Evolutionary conservation across 2,329 filamentous ascomycete species (phyloP).

Genomic region (Exophiala bonariae): DNA sequence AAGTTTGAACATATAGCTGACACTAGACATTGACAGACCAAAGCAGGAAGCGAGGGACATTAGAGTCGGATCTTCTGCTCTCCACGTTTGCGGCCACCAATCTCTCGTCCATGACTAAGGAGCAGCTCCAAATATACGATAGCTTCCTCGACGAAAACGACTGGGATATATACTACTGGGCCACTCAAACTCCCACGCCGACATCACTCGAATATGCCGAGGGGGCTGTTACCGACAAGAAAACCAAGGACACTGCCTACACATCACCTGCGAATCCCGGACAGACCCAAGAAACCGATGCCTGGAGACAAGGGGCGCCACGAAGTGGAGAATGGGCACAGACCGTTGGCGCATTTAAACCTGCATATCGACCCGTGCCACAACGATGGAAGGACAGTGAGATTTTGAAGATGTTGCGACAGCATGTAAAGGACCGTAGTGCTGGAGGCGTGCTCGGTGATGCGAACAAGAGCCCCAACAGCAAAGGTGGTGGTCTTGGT

Average conservation of each 20-base stretch:
- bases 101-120: conserved; percentile 69
- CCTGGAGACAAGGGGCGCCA: conserved; percentile 53
- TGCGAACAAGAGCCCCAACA: conserved; percentile 24
- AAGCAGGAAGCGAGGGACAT: conserved; percentile 90
- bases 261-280: conserved; percentile 26
- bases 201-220: conserved; percentile 60
- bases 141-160: conserved; percentile 97
- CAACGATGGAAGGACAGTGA: conserved; percentile 80
- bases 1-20: background rate
- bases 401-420: conserved; percentile 72
- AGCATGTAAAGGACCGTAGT: conserved; percentile 74
- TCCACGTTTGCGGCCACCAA: conserved; percentile 88
- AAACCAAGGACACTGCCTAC: conserved; percentile 19
- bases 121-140: conserved; percentile 82
- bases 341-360: conserved; percentile 91
- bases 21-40: conserved; percentile 65
- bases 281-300: conserved; percentile 44
- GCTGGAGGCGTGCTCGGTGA: conserved; percentile 54
- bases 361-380: conserved; percentile 88
- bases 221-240: conserved; percentile 37
- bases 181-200: conserved; percentile 74
- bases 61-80: conserved; percentile 93
- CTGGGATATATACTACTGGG: conserved; percentile 99
- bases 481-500: conserved; percentile 39
- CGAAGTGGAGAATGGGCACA: conserved; percentile 88